Evolutionary conservation across 2,329 filamentous ascomycete genomes (phyloP).

Genomic region (Cladosporium sp.): DNA sequence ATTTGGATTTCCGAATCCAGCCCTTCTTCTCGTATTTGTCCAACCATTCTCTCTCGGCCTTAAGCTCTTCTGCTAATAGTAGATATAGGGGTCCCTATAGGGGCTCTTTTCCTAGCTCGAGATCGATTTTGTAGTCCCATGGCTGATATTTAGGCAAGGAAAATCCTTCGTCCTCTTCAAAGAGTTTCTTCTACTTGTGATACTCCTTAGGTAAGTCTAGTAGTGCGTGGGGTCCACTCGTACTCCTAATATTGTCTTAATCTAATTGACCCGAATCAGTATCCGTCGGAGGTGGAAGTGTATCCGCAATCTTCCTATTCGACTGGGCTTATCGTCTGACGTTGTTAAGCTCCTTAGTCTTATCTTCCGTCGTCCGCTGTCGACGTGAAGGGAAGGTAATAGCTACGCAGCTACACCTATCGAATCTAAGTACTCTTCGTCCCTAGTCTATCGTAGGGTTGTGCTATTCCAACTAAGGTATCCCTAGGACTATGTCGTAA

Average conservation of each 20-base stretch:
- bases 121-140: slow-evolving; percentile 23
- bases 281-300: slow-evolving; percentile 15
- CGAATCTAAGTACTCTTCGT: slow-evolving; percentile 23
- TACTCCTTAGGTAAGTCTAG: slow-evolving; percentile 20
- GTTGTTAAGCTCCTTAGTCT: slow-evolving; percentile 21
- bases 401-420: slow-evolving; percentile 19
- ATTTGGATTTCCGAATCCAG: slow-evolving; percentile 20
- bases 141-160: slow-evolving; percentile 22
- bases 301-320: background rate
- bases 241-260: slow-evolving; percentile 13
- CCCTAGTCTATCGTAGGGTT: slow-evolving; percentile 22
- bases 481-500: slow-evolving; percentile 22
- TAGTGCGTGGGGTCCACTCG: slow-evolving; percentile 9
- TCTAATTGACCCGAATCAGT: slow-evolving; percentile 15
- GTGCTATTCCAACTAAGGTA: slow-evolving; percentile 22
- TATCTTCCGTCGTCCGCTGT: slow-evolving; percentile 20
- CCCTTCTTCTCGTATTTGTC: slow-evolving; percentile 15
- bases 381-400: slow-evolving; percentile 10
- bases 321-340: slow-evolving; percentile 10
- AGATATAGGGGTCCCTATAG: slow-evolving; percentile 22
- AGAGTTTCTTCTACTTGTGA: slow-evolving; percentile 22
- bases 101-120: slow-evolving; percentile 13
- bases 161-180: slow-evolving; percentile 22
- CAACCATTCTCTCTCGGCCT: slow-evolving; percentile 16
- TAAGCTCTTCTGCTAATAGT: slow-evolving; percentile 20